Base-by-base conservation (phyloP, 1,139 yeast species). In the Scheffersomyces cryptocercus region DNA sequence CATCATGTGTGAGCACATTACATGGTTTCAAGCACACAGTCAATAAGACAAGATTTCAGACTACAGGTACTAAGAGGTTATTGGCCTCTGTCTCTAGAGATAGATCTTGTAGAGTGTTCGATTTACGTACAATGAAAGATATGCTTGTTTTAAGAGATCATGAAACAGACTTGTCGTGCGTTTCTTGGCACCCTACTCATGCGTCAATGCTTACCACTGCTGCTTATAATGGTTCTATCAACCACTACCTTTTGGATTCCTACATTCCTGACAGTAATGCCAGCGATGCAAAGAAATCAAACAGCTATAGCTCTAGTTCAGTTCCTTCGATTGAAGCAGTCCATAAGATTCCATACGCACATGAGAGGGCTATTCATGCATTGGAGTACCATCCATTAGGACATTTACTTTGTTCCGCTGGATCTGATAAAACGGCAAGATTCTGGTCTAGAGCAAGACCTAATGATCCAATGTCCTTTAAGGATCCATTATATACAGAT, bases 381-480 rank as follows among this genome's bases (percentile, higher is more conserved):
- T 66, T 93, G 48, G 95, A 91, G 53, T 93, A 90, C 59, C 97
- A 91, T 65, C 98, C 98, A 3, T 73, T 88, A 56, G 99, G 99
- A 2, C 98, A 93, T 65, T 72, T 91, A 43, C 73, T 93, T 38
- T 85, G 95, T 47, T 84, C 97, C 12, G 98, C 97, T 0, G 93
- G 97, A 26, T 90, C 95, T 47, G 99, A 93, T 65, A 81, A 95
- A 59, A 83, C 95, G 10, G 89, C 96, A n/a, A 70, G 97, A 49
- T 88, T 93, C 67, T 93, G 99, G 99, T 84, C 93, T 30, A 75
- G 99, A 42, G 87, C 95, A 1, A 75, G 96, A 59, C 98, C 97
- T 1, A 86, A 85, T 54, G 99, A 93, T 66, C 86, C 89, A 0
- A 79, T 79, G 61, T 87, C 91, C 3, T 89, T 83, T 67, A 81